Conservation (phyloP, 2,329 filamentous ascomycete species). For the Teratosphaeria epicoccoides region DNA sequence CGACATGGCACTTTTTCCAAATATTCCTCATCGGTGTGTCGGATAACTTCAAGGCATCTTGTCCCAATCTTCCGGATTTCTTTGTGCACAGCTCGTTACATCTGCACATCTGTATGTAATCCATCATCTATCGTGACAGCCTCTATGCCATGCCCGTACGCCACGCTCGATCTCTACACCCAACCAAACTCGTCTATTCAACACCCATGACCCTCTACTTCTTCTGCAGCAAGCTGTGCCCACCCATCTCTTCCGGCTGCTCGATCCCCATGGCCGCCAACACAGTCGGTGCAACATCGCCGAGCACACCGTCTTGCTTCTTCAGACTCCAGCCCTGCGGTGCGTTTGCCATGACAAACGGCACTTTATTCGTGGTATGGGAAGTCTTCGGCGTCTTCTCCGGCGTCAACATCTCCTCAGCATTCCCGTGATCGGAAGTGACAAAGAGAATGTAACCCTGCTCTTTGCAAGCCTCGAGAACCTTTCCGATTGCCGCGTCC, state of each 20-base stretch:
- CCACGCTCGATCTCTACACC: background rate
- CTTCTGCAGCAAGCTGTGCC: conserved; percentile 72
- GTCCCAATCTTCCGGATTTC: background rate
- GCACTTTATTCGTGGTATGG: conserved; percentile 96
- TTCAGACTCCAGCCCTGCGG: conserved; percentile 79
- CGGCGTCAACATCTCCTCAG: conserved; percentile 96
- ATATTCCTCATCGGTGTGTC: too few species aligned
- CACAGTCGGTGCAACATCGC: conserved; percentile 92
- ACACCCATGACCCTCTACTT: conserved; percentile 1
- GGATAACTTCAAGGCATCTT: too few species aligned
- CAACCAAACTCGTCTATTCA: background rate
- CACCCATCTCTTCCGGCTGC: conserved; percentile 87
- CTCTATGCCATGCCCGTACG: background rate
- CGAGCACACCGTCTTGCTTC: conserved; percentile 78
- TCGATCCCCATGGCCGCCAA: conserved; percentile 83
- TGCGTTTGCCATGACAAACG: conserved; percentile 95
- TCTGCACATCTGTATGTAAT: background rate
- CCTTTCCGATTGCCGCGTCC: conserved; percentile 84
- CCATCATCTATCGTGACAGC: background rate
- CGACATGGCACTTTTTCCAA: too few species aligned
- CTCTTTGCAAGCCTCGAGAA: conserved; percentile 90
- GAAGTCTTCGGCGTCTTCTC: conserved; percentile 96
- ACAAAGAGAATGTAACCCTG: conserved; percentile 89
- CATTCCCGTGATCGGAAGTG: conserved; percentile 94
- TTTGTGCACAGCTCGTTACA: background rate